Base-by-base conservation (phyloP, 495 filamentous ascomycete genomes). In the Aspergillus biplanus region DNA sequence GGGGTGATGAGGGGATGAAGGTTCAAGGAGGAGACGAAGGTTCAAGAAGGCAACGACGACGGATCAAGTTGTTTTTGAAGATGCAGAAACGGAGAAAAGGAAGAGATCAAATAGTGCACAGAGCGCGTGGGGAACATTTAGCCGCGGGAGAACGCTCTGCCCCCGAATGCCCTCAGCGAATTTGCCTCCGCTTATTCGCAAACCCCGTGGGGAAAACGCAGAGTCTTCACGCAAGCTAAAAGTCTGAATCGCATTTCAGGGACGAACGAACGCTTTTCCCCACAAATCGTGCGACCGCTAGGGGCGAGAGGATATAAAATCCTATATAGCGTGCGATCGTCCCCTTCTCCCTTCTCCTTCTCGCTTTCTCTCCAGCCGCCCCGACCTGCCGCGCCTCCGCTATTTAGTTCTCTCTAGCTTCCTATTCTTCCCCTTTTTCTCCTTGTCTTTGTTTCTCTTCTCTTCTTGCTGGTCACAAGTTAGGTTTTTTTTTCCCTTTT, bases 201-300 rank as follows among this genome's bases (percentile, higher is more conserved):
- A 16, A 50, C 61, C 65, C 66, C 70, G 66, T 69, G 49, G 67
- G 68, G 68, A 68, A 50, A 31, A 8, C 47, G 16, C 47, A 44
- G 39, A 44, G 11, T 44, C 39, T 44, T 44, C 39, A 44, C 4
- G 39, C 39, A 61, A 68, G 18, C 13, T 27, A 32, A 46, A 9
- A 53, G 37, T 35, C 11, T 27, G 33, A 11, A 32, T 9, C 5
- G 9, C 47, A 50, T 9, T 18, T 27, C 49, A 61, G 27, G 39
- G 13, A 60, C 69, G 67, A 67, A 46, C 48, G 54, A 72, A 56
- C 59, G 65, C 71, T 74, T 71, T 70, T 71, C 70, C 71, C 69
- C 66, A 61, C 64, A 63, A 65, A 56, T 47, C 18, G 2, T 54
- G 52, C 27, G 16, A 11, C 31, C 7, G 15, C 16, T 35, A 69